Evolutionary conservation across 1,284 basidiomycete genomes (phyloP), one percentile per base, ranked within the genome.

Genomic region (Ceratobasidium sp.): DNA sequence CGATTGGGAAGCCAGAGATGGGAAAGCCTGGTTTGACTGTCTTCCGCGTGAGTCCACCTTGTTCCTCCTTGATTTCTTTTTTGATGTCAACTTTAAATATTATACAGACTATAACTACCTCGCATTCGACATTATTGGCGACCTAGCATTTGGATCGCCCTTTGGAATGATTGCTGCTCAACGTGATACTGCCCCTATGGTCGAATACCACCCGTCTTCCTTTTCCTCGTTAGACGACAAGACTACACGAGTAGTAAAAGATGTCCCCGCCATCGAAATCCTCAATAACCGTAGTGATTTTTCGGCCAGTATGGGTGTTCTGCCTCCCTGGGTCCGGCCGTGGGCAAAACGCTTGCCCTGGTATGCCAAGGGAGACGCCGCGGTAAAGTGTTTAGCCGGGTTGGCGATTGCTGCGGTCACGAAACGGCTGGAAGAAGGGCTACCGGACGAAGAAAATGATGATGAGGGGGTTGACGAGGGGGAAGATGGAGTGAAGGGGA

Each of bases 251-350:
- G 46, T 59, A 69, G 52, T 87, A 54, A 79, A 86, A 41, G 84
- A 89, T 78, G 89, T 95, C 67, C 91, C 93, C 2, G 95, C 94
- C 14, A 89, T 96, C 57, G 83, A 91, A 79, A 94, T 96, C 75
- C 86, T 98, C 72, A 96, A 97, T 80, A 91, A 91, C 73, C 91
- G 95, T 23, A 95, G 95, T 72, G 94, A 96, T 80, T 96, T 87
- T 80, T 92, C 91, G 1, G 92, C 93, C 55, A 89, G 93, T 0
- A 88, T 95, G 84, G 95, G 95, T 44, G 88, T 89, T 14, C 84
- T 95, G n/a, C 92, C 94, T 0, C 84, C 87, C 0, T 88, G 85
- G 83, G 87, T 38, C 30, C 55, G 55, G 7, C 30, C 32, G 32
- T 58, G 55, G 55, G 32, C 35, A 7, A 28, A 26, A 16, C 2